Evolutionary conservation across 768 basidiomycete species (phyloP).

Genomic region (Rhodocollybia butyracea): DNA sequence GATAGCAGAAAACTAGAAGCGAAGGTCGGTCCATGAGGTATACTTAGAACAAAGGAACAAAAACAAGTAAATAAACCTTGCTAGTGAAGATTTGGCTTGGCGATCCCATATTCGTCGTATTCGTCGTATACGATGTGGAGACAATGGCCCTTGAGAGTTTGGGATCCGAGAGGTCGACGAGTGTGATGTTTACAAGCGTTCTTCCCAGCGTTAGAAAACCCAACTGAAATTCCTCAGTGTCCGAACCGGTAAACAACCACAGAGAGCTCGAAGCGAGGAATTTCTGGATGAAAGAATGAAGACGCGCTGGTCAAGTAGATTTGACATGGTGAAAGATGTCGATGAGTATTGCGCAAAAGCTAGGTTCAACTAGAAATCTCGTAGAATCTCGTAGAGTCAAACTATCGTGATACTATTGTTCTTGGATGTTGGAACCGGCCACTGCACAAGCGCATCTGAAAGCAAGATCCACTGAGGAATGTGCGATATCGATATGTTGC

Average conservation of each 20-base stretch:
- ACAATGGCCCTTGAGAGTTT: conserved; percentile 64
- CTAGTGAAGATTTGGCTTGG: conserved; percentile 50
- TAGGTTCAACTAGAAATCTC: conserved; percentile 46
- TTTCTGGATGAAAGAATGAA: conserved; percentile 46
- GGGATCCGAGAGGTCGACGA: conserved; percentile 83
- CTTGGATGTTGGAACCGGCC: no score
- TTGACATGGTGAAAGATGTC: conserved; percentile 80
- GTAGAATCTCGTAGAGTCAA: conserved; percentile 67
- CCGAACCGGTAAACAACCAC: conserved; percentile 79
- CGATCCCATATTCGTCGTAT: no score
- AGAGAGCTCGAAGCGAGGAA: conserved; percentile 49
- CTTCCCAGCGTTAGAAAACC: conserved; percentile 27
- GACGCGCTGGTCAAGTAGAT: conserved; percentile 39
- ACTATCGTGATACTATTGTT: conserved; percentile 37
- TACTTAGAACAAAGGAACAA: no score
- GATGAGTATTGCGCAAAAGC: conserved; percentile 80
- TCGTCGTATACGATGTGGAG: conserved; percentile 44
- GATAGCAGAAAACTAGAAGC: no score
- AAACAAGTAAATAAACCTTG: no score
- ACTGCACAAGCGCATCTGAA: conserved; percentile 67
- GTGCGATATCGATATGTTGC: conserved; percentile 76
- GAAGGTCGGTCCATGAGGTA: no score
- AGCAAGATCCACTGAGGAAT: conserved; percentile 84
- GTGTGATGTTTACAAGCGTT: conserved; percentile 31
- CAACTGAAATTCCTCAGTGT: conserved; percentile 51